Evolutionary conservation across 208 protist species (phyloP).

Genomic region (Crithidia fasciculata): DNA sequence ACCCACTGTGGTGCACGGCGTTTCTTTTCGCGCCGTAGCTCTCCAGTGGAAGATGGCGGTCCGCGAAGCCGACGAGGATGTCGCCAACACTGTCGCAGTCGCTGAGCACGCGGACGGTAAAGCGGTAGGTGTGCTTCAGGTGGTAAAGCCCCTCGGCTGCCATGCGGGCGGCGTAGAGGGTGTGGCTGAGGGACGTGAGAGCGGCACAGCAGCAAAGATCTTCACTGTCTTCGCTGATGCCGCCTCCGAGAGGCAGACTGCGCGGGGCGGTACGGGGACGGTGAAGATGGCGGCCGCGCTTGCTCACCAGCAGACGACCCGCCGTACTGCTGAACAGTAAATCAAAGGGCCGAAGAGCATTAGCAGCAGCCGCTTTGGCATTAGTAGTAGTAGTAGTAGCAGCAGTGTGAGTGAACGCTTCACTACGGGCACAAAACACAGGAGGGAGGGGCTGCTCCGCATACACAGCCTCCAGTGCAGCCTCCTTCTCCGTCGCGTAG

Average conservation of each 20-base stretch:
- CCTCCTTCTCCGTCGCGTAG: not conserved
- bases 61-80: conserved; percentile 56
- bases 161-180: conserved; percentile 30
- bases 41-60: conserved; percentile 58
- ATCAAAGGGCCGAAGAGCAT: not conserved
- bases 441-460: not conserved
- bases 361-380: not conserved
- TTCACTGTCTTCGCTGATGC: not conserved
- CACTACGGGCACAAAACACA: not conserved
- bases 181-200: conserved; percentile 45
- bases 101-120: conserved; percentile 26
- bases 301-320: conserved; percentile 26
- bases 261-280: conserved; percentile 11
- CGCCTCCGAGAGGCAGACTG: not conserved
- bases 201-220: conserved; percentile 36
- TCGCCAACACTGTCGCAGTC: conserved; percentile 20
- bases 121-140: conserved; percentile 15
- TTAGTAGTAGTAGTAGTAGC: not conserved
- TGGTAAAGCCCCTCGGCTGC: conserved; percentile 12
- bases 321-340: conserved; percentile 33
- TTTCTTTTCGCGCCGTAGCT: conserved; percentile 50
- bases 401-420: not conserved
- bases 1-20: conserved; percentile 43
- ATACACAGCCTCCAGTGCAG: conserved; percentile 3
- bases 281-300: conserved; percentile 24